Base-by-base conservation (phyloP, 2,329 filamentous ascomycete species). In the Botrytis paeoniae region DNA sequence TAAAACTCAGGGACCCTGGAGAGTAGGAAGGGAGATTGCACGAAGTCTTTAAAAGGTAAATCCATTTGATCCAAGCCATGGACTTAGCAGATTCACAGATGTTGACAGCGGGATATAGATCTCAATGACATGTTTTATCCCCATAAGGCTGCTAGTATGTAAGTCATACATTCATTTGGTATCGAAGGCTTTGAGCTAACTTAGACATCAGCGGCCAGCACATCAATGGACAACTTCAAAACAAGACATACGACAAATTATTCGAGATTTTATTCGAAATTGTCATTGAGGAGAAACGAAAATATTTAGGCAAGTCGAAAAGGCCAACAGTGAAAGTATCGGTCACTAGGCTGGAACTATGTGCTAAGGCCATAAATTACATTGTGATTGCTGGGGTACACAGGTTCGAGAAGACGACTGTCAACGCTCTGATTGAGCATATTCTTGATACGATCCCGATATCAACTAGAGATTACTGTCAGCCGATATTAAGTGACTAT, bases 201-300 rank as follows among this genome's bases (percentile, higher is more conserved):
- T 25, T 43, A 29, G 43, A 69, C 74, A 72, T 73, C 73, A 79
- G 79, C 54, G 74, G 81, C 43, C 78, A 82, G 20, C 84, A 97
- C 48, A 88, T 87, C 63, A 93, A 97, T 80, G 93, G 92, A 80
- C 88, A 88, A n/a, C 51, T 57, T 32, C 51, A 57, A 57, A 57
- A 18, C n/a, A 57, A 57, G 51, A 57, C 51, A 32, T 97, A 93
- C 77, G 92, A 96, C 79, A 88, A 88, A 74, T 89, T 98, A 61
- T 93, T 93, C 78, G 94, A 98, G 79, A 88, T 89, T 1, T 84
- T 98, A 4, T 97, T 98, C 79, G 86, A 88, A 71, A 91, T 87
- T 79, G 87, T 87, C 1, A 81, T 91, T 29, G 82, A 86, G 22
- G 94, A 97, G 77, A 94, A 93, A 80, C 85, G 89, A 16, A 80